These are phyloP conservation scores for Calocybe cyanea DNA, from an alignment of 768 basidiomycete species.

Conservation along the genomic window DNA sequence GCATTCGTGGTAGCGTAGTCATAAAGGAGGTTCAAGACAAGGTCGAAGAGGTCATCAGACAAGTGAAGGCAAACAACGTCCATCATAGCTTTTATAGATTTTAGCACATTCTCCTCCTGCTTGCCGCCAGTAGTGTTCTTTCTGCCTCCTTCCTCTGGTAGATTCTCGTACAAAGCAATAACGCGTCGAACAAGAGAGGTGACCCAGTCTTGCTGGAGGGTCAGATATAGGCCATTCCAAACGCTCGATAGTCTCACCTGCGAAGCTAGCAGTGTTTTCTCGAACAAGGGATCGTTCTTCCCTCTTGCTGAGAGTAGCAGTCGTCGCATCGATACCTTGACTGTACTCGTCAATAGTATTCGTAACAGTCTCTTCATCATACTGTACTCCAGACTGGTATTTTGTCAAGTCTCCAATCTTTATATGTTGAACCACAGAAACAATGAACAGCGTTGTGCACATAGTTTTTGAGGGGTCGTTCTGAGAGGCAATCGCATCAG, in stretches of 20 bases:
- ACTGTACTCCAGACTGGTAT: constrained; percentile 50
- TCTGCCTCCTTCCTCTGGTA: constrained; percentile 93
- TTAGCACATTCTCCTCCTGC: constrained; percentile 72
- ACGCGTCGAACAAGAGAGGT: constrained; percentile 73
- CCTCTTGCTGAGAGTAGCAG: constrained; percentile 45
- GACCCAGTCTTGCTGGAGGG: constrained; percentile 62
- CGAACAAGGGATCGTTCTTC: constrained; percentile 72
- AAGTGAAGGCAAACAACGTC: constrained; percentile 82
- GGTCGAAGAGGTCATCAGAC: constrained; percentile 75
- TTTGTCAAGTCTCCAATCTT: constrained; percentile 75
- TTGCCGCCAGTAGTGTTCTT: constrained; percentile 84
- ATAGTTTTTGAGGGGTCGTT: constrained; percentile 81
- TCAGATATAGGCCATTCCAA: background rate
- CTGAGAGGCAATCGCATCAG: constrained; percentile 28
- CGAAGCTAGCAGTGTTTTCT: constrained; percentile 76
- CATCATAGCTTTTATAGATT: constrained; percentile 73
- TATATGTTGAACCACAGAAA: constrained; percentile 67
- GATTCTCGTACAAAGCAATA: constrained; percentile 81
- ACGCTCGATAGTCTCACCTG: constrained; percentile 42
- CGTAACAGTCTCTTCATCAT: constrained; percentile 53
- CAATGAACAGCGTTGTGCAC: constrained; percentile 76
- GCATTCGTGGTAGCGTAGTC: constrained; percentile 89
- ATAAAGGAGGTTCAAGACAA: constrained; percentile 78
- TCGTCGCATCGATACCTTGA: constrained; percentile 33
- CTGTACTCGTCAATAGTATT: constrained; percentile 45